A percentile compares a stretch with the other conserved stretches of the same genome.
Conservation (phyloP, 495 filamentous ascomycete genomes). For the Cladorrhinum samala region DNA sequence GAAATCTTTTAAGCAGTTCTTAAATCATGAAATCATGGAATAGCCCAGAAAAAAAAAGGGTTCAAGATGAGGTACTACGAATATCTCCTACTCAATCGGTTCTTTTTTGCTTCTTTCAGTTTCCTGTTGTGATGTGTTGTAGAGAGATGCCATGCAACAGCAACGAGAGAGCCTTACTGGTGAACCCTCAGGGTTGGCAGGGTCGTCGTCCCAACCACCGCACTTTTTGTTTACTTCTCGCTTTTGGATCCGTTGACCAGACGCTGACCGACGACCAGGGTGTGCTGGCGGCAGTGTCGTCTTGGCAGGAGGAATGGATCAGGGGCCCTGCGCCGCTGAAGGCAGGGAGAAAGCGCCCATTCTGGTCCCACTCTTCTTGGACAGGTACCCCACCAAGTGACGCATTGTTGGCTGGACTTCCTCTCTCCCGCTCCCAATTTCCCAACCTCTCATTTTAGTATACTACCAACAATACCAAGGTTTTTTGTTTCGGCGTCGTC, state of each 20-base stretch:
- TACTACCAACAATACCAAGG: not conserved
- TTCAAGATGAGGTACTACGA: not conserved
- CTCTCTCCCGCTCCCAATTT: not conserved
- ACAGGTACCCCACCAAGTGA: constrained; percentile 10
- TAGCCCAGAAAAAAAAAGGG: not conserved
- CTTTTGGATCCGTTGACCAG: constrained; percentile 25
- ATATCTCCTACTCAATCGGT: not conserved
- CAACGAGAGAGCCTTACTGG: not conserved
- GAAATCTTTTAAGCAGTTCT: no score
- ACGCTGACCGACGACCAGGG: constrained; percentile 8
- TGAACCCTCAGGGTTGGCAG: not conserved
- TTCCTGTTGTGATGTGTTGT: not conserved
- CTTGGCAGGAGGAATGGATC: constrained; percentile 10
- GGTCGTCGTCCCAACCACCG: constrained; percentile 28
- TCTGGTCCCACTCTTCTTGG: not conserved
- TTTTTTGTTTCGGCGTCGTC: no score
- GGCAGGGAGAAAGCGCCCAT: constrained; percentile 2
- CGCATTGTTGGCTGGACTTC: constrained; percentile 3
- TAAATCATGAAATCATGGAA: not conserved
- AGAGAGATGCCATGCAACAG: not conserved
- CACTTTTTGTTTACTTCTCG: constrained; percentile 32
- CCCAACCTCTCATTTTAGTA: not conserved
- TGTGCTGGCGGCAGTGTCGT: not conserved
- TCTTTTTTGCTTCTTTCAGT: not conserved
- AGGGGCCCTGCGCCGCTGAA: constrained; percentile 9